These are phyloP conservation scores for Fusarium agapanthi DNA, from an alignment of 2,329 filamentous ascomycete genomes.

Conservation along the genomic window DNA sequence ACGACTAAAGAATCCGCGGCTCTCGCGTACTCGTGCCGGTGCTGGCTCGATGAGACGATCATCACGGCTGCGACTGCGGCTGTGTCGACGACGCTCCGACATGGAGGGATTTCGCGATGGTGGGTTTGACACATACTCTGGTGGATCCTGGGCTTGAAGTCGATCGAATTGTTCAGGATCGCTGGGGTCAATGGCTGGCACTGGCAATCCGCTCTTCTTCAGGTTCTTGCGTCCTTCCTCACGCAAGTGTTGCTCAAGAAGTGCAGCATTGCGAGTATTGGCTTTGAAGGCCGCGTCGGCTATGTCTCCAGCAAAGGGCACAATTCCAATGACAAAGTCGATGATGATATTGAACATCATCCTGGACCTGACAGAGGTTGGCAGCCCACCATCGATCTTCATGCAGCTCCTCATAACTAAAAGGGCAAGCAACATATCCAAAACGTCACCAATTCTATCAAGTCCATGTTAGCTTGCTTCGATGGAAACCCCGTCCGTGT, in stretches of 20 bases:
- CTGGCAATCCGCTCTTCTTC: slow-evolving; percentile 54
- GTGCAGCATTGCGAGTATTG: slow-evolving; percentile 78
- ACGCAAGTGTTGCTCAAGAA: slow-evolving; percentile 74
- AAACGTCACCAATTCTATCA: slow-evolving; percentile 74
- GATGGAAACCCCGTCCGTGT: neutral
- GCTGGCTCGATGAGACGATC: slow-evolving; percentile 40
- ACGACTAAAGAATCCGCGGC: slow-evolving; percentile 43
- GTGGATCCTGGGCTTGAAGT: slow-evolving; percentile 40
- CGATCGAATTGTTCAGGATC: slow-evolving; percentile 62
- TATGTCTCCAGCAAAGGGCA: slow-evolving; percentile 81
- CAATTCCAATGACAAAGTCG: slow-evolving; percentile 77
- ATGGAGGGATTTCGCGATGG: slow-evolving; percentile 40
- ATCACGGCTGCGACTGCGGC: slow-evolving; percentile 19
- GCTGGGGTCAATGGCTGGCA: slow-evolving; percentile 61
- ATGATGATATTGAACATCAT: slow-evolving; percentile 85
- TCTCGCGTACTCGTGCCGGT: slow-evolving; percentile 41
- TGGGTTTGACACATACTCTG: slow-evolving; percentile 40
- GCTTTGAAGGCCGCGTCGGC: slow-evolving; percentile 76
- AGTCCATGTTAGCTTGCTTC: slow-evolving; percentile 30
- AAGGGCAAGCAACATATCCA: slow-evolving; percentile 78
- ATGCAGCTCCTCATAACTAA: slow-evolving; percentile 78
- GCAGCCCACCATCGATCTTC: slow-evolving; percentile 80
- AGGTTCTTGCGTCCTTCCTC: slow-evolving; percentile 70
- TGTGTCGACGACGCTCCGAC: slow-evolving; percentile 32
- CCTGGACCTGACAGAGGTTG: slow-evolving; percentile 63